Evolutionary conservation across 2,329 filamentous ascomycete genomes (phyloP), one percentile per base, ranked within the genome.

Genomic region (Ilyonectria robusta): DNA sequence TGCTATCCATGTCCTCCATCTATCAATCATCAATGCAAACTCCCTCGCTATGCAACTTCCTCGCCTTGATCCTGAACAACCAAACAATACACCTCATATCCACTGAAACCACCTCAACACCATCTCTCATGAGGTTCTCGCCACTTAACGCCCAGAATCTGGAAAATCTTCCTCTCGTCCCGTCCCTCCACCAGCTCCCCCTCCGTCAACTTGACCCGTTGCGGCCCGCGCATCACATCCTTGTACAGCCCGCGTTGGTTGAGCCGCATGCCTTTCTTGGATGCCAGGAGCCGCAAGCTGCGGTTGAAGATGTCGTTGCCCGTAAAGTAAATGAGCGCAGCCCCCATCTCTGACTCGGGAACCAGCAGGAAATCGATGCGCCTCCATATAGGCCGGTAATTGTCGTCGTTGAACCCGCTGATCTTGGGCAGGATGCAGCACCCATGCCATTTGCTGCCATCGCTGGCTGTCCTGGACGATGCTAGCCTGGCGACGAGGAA

Each of bases 271-370:
- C 90, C 89, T 81, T 93, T 96, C 80, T 90, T 94, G 44, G 90
- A 89, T 15, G 94, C 94, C 70, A 98, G 79, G 17, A 97, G 81
- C 70, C 95, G 84, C 78, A 98, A 88, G 76, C 93, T 97, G 17
- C 95, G 86, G 79, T 98, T 98, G 83, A 98, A 98, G 37, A 97
- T 92, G 77, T 97, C 95, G 72, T 98, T 96, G 1, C 95, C 95
- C 0, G 95, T 98, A 76, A 98, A 98, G 77, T 98, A 98, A n/a
- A 98, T 87, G 68, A 98, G 78, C 0, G 95, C 94, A 0, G 93
- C 95, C 1, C 95, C 95, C 57, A 94, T 86, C 79, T 97, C 91
- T 2, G 88, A 84, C 72, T 91, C 90, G 0, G 95, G 94, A 1
- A 97, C 95, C 4, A 97, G 87, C 1, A 98, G 83, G 21, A 98